phyloP scores from a whole-genome alignment of 495 filamentous ascomycete genomes.

The Oidiodendron maius region DNA sequence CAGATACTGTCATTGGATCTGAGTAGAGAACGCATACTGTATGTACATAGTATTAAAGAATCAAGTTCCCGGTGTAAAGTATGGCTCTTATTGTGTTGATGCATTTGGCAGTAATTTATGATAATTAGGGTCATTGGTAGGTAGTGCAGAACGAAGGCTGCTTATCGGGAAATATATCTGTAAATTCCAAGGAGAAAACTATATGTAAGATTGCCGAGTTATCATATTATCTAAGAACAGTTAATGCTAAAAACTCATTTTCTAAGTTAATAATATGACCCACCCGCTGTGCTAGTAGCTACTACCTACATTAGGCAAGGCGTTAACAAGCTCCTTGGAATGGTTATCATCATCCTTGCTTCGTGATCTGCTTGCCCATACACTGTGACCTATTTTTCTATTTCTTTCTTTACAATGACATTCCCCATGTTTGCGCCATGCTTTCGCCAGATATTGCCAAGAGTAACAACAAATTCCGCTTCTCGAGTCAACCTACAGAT shows the following conservation, averaged over 20 bases:
- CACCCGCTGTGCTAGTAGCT: slow-evolving; percentile 3
- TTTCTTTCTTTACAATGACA: slow-evolving; percentile 6
- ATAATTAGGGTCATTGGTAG: too few species aligned
- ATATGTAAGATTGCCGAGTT: too few species aligned
- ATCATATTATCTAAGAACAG: too few species aligned
- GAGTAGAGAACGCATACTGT: not conserved
- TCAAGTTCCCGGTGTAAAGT: not conserved
- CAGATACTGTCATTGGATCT: not conserved
- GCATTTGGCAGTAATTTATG: not conserved
- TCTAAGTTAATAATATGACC: too few species aligned
- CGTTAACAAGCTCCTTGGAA: slow-evolving; percentile 6
- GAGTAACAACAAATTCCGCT: slow-evolving; percentile 8
- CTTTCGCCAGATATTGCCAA: slow-evolving; percentile 8
- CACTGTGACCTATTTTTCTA: slow-evolving; percentile 7
- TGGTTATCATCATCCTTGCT: slow-evolving; percentile 5
- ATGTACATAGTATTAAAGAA: slow-evolving; percentile 16
- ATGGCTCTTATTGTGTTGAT: not conserved
- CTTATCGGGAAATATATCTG: too few species aligned
- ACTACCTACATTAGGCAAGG: slow-evolving; percentile 12
- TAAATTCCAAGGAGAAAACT: too few species aligned
- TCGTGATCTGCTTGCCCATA: not conserved
- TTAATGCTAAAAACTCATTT: too few species aligned
- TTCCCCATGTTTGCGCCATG: slow-evolving; percentile 10
- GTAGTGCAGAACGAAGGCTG: too few species aligned
- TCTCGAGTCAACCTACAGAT: slow-evolving; percentile 8